Conservation (phyloP, 2,329 filamentous ascomycete species). For the Colletotrichum sansevieriae region DNA sequence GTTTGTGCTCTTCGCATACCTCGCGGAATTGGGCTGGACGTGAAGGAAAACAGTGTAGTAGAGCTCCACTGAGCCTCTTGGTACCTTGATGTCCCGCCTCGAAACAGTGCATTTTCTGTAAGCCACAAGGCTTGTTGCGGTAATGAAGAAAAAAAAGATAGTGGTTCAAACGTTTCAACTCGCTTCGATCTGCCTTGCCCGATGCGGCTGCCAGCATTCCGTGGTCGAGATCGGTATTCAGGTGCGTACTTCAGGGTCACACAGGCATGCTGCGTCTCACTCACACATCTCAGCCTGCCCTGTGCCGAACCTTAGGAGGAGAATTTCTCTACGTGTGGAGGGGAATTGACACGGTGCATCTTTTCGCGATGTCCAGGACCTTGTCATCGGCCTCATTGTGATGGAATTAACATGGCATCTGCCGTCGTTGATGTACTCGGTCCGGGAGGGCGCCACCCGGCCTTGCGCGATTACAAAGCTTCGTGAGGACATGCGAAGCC, state of each 20-base stretch:
- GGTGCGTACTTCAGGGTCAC: constrained; percentile 8
- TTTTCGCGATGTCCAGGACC: too few relatives aligned
- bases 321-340: neutral
- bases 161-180: neutral
- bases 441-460: too few relatives aligned
- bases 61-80: too few relatives aligned
- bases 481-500: too few relatives aligned
- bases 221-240: neutral
- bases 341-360: too few relatives aligned
- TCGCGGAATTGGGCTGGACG: too few relatives aligned
- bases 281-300: constrained; percentile 1
- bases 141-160: neutral
- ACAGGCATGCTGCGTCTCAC: constrained; percentile 38
- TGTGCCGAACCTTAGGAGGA: constrained; percentile 19
- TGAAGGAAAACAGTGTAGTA: too few relatives aligned
- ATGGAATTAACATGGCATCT: neutral
- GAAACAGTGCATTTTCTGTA: neutral
- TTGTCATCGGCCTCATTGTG: neutral
- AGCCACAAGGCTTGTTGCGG: constrained; percentile 23
- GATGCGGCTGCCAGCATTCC: neutral
- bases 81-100: neutral
- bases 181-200: neutral
- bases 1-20: too few relatives aligned
- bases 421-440: too few relatives aligned
- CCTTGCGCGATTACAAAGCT: too few relatives aligned